Percentiles rank a stretch among this genome's conserved stretches.
Evolutionary conservation across 1,139 yeast genomes (phyloP).

Genomic region (Geotrichum reessii): DNA sequence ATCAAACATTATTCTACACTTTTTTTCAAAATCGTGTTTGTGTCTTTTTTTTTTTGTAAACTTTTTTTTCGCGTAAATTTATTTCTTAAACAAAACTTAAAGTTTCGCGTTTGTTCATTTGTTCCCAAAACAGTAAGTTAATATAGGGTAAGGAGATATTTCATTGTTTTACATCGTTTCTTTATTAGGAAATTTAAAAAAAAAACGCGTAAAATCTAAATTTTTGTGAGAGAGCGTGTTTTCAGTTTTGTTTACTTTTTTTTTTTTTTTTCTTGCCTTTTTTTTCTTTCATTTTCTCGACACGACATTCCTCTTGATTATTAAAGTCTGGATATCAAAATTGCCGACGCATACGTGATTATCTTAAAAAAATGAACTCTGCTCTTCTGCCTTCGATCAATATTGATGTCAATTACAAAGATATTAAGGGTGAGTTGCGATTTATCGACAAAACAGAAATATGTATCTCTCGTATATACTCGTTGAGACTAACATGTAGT

Average conservation of each 20-base stretch:
- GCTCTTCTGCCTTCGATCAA: conserved; percentile 46
- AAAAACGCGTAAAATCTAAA: conserved; percentile 6
- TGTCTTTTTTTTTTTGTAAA: too few relatives aligned
- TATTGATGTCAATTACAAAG: conserved; percentile 50
- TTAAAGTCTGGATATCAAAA: background rate
- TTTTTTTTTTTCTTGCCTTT: background rate
- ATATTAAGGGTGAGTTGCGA: conserved; percentile 33
- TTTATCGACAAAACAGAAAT: too few relatives aligned
- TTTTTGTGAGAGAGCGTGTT: too few relatives aligned
- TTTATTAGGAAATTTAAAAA: background rate
- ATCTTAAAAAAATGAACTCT: conserved; percentile 26
- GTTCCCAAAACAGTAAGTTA: background rate
- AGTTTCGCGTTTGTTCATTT: background rate
- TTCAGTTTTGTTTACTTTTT: background rate
- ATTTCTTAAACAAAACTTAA: background rate
- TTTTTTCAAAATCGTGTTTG: too few relatives aligned
- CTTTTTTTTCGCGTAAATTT: background rate
- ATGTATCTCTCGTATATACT: background rate
- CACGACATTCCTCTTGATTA: background rate
- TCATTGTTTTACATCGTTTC: too few relatives aligned
- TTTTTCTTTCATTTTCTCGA: background rate
- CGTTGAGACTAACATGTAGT: background rate
- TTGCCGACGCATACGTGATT: too few relatives aligned
- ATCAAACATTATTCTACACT: too few relatives aligned
- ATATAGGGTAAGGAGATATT: background rate